Evolutionary conservation across 805 yeast genomes (phyloP).

Genomic region (Barnettozyma vustinii): DNA sequence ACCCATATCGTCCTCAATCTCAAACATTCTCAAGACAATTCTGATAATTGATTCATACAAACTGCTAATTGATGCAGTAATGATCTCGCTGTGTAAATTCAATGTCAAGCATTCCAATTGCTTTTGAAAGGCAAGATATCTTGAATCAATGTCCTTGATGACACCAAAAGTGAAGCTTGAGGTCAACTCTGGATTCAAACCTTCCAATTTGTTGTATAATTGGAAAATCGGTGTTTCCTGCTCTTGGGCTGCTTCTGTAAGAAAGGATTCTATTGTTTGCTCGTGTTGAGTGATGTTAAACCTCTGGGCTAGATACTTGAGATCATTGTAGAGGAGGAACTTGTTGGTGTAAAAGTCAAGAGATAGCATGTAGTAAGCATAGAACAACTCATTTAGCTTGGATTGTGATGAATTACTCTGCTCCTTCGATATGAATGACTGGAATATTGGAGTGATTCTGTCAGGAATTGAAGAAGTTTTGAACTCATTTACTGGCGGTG

Average conservation of each 20-base stretch:
- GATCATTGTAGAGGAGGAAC: slow-evolving; percentile 20
- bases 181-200: slow-evolving; percentile 17
- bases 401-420: slow-evolving; percentile 8
- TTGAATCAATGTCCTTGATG: slow-evolving; percentile 12
- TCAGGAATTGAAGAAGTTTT: slow-evolving; percentile 14
- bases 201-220: slow-evolving; percentile 9
- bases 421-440: slow-evolving; percentile 14
- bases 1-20: slow-evolving; percentile 23
- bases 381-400: slow-evolving; percentile 16
- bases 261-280: slow-evolving; percentile 35
- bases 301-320: slow-evolving; percentile 6
- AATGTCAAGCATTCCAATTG: slow-evolving; percentile 7
- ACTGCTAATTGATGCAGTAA: slow-evolving; percentile 15
- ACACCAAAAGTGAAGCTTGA: slow-evolving; percentile 11
- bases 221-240: slow-evolving; percentile 11
- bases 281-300: slow-evolving; percentile 26
- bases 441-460: slow-evolving; percentile 8
- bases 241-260: slow-evolving; percentile 9
- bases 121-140: slow-evolving; percentile 6
- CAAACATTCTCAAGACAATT: slow-evolving; percentile 12
- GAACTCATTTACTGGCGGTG: background rate
- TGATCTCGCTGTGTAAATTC: background rate
- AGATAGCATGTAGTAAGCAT: slow-evolving; percentile 17
- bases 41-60: slow-evolving; percentile 17
- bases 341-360: slow-evolving; percentile 11